Base-by-base conservation (phyloP, 371 early-diverging fungal genomes). In the Funneliformis caledonium region DNA sequence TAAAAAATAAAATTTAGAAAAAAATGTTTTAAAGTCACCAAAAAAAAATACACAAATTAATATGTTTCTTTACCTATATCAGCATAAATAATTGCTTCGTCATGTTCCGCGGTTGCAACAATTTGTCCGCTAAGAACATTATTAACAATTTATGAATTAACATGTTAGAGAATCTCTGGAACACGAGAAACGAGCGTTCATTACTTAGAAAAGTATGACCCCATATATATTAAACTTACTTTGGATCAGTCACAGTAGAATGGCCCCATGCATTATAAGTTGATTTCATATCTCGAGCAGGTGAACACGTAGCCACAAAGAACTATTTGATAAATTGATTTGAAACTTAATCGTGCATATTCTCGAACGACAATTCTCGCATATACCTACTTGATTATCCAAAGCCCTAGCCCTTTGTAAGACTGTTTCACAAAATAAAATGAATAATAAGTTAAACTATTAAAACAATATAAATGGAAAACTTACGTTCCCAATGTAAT, bases 231-330 rank as follows among this genome's bases (percentile, higher is more conserved):
- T 22, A 48, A 22, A 47, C 81, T 83, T 87, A 87, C 88, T 87
- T 92, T 72, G 99, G 97, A 83, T 94, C 93, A 8, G 97, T 96
- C 22, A 98, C 86, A 2, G 94, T 92, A 6, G 97, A 97, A 85
- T 99, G 97, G 10, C 98, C 99, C 94, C 95, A 99, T 5, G 99
- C 97, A 64, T 92, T 88, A 85, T 99, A 99, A 11, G 84, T 74
- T 12, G 96, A 95, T 22, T 69, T 78, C 16, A 85, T 69, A 81
- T 96, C 96, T 16, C 97, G 90, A 12, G 99, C 98, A 11, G 99
- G 99, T 4, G 97, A 96, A 86, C 97, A 97, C 8, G 94, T 93
- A 11, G 96, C 97, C 0, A 96, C 96, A 81, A 89, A 97, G 70
- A 96, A 91, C 86, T 92, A 86, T 47, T 83, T 26, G 7, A 72